Conservation (phyloP, 768 basidiomycete species). For the Naganishia friedmannii region DNA sequence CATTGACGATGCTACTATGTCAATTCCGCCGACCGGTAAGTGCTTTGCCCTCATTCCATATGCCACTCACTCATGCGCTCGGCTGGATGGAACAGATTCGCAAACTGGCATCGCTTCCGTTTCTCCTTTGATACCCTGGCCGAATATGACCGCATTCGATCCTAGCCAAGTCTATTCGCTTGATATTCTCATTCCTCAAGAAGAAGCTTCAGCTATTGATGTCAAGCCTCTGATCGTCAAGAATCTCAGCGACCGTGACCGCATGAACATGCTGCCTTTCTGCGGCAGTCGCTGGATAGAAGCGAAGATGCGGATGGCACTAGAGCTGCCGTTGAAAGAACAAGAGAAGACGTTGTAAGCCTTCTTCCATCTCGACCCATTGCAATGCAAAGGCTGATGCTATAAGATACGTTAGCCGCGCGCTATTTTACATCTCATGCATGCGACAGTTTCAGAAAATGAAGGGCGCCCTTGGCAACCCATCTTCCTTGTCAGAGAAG, state of each 20-base stretch:
- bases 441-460: constrained; percentile 69
- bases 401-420: constrained; percentile 58
- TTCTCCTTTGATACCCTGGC: constrained; percentile 71
- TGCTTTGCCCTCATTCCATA: constrained; percentile 1
- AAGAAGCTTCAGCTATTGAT: constrained; percentile 73
- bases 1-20: constrained; percentile 70
- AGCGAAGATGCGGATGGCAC: constrained; percentile 47
- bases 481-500: constrained; percentile 60
- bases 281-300: constrained; percentile 68
- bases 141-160: constrained; percentile 64
- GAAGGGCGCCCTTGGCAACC: constrained; percentile 52
- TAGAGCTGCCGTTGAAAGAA: constrained; percentile 31
- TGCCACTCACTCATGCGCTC: not conserved
- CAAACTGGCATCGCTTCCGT: constrained; percentile 28
- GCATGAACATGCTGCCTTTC: constrained; percentile 62
- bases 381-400: not conserved
- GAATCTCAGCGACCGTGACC: constrained; percentile 55
- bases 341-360: constrained; percentile 61
- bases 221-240: constrained; percentile 54
- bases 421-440: constrained; percentile 74
- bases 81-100: not conserved
- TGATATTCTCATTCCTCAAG: constrained; percentile 72
- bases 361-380: not conserved
- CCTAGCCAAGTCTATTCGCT: constrained; percentile 62
- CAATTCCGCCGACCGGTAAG: constrained; percentile 69